Base-by-base conservation (phyloP, 805 yeast genomes). In the Suhomyces sp. region DNA sequence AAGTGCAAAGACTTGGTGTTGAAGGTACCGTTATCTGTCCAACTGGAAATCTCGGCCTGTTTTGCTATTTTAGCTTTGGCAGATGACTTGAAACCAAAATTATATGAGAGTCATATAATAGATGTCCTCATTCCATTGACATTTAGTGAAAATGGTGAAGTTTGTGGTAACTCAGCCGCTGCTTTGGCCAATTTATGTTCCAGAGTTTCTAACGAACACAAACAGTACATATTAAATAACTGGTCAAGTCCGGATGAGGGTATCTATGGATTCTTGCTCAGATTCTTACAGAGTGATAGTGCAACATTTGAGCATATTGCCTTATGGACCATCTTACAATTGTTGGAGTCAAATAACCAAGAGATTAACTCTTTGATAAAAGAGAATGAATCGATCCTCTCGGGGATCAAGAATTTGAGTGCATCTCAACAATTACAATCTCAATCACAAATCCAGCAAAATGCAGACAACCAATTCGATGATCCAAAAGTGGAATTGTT, bases 261-360 rank as follows among this genome's bases (percentile, higher is more conserved):
- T 38, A 82, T 93, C 40, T 74, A 78, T 42, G 93, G 88, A 18
- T 93, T 93, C 56, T 72, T 93, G 45, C 70, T 79, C 22, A 70
- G 90, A 51, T 93, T 91, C 58, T 70, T 93, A 53, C 79, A 79
- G 43, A 77, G 88, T 52, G 83, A 83, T 25, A 93, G 90, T 58
- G 83, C 95, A 10, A 93, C 98, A 0, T 93, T 93, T 62, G 98
- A 93, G 64, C 98, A 93, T 59, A 93, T 93, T 63, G 96, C 98
- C 1, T 76, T 90, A 42, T 93, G 98, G 98, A 91, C 96, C 28
- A 83, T 90, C 47, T 72, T 91, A 48, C 98, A 93, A 64, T 73
- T 93, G 45, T 74, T 93, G 46, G 98, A 93, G 62, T 81, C 95
- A 42, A 86, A 83, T 50, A 85, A 88, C 54, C 59, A 61, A 35